Base-by-base conservation (phyloP, 805 yeast species). In the Zygoascus tannicola region DNA sequence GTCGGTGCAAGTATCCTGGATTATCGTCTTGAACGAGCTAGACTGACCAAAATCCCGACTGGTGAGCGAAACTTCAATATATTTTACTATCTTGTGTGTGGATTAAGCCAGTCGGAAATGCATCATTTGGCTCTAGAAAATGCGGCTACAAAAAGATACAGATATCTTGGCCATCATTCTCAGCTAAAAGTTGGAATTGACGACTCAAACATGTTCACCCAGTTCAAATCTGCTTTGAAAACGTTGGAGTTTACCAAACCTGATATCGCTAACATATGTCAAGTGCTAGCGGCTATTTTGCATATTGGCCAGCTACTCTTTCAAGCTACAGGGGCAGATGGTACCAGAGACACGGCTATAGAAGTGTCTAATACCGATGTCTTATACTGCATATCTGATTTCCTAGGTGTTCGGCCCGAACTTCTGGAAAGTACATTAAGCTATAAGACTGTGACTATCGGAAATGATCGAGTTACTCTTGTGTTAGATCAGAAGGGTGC, bases 31-130 rank as follows among this genome's bases (percentile, higher is more conserved):
- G 80, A 76, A 50, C 69, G 77, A 43, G 67, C 75, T 12, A 65
- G 81, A 37, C 75, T 76, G 28, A 71, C 76, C 12, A 57, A 64
- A 32, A 76, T 74, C 36, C 70, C 74, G 32, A 56, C 64, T 4
- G 64, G 68, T 28, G 82, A 76, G 59, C 64, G 81, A 42, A 76
- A 77, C 57, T 76, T 73, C 57, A 80, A 76, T 51, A 70, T 75
- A 2, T 76, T 76, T 51, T 76, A 76, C 56, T 76, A 74, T 52
- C 67, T 77, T 43, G 59, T 76, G 16, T 68, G 69, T 44, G 81
- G 81, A 1, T 64, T 67, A 40, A 63, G 69, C n/a, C 55, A 59
- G 10, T 53, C 63, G 5, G 68, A 67, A 37, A 60, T 74, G 18
- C 55, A 58, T 4, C 67, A 66, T 28, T 64, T 74, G 40, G 69